Conservation (phyloP, 1,284 basidiomycete species). For the Laetiporus sulphureus region DNA sequence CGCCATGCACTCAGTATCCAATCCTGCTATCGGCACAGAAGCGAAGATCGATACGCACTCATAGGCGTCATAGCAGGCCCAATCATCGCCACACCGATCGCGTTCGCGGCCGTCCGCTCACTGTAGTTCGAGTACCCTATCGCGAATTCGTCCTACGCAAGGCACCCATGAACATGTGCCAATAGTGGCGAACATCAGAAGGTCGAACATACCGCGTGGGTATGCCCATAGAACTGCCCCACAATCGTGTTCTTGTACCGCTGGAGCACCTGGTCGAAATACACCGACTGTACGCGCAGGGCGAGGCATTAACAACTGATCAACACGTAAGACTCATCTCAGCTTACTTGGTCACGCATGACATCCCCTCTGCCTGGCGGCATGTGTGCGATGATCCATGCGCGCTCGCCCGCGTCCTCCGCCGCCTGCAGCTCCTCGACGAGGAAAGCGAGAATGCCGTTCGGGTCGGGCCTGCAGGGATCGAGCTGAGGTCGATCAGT, state of each 20-base stretch:
- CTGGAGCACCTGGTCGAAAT: constrained; percentile 51
- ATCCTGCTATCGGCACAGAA: not conserved
- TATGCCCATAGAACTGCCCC: constrained; percentile 44
- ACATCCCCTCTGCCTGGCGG: constrained; percentile 42
- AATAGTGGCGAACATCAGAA: not conserved
- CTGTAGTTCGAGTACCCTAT: constrained; percentile 50
- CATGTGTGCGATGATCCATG: constrained; percentile 48
- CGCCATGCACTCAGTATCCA: not conserved
- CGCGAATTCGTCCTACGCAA: constrained; percentile 42
- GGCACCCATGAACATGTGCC: not conserved
- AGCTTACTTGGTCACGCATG: constrained; percentile 34
- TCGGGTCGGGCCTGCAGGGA: constrained; percentile 31
- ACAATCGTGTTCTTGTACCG: constrained; percentile 53
- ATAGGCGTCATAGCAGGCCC: constrained; percentile 51
- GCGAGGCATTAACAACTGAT: constrained; percentile 3
- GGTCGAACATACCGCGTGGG: constrained; percentile 22
- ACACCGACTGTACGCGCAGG: constrained; percentile 35
- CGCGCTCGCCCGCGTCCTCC: constrained; percentile 45
- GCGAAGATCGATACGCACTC: constrained; percentile 23
- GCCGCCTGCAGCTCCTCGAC: constrained; percentile 46
- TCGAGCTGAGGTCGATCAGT: not conserved
- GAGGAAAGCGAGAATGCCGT: constrained; percentile 35
- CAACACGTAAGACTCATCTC: constrained; percentile 1
- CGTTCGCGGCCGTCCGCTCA: constrained; percentile 40
- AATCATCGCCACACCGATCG: constrained; percentile 42